Conservation (phyloP, 2,329 filamentous ascomycete species). For the Parastagonospora nodorum region DNA sequence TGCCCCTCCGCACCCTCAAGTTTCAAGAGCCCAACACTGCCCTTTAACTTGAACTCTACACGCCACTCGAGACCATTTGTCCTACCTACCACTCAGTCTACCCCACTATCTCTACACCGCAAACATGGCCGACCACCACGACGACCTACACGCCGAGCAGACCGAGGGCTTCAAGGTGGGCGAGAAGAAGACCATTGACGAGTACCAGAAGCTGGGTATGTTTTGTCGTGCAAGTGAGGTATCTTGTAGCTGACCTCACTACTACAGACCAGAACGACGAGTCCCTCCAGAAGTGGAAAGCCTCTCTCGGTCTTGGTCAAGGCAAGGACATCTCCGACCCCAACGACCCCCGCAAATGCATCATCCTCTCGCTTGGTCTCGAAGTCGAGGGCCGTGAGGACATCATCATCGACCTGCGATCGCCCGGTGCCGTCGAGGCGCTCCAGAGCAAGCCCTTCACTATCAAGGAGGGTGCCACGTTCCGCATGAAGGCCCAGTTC, state of each 20-base stretch:
- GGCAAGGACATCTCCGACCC: constrained; percentile 57
- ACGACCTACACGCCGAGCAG: constrained; percentile 84
- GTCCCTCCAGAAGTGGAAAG: constrained; percentile 96
- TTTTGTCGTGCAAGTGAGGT: constrained; percentile 20
- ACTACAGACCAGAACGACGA: constrained; percentile 74
- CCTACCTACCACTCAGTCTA: constrained; percentile 4
- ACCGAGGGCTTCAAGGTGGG: constrained; percentile 98
- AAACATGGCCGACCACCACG: constrained; percentile 57
- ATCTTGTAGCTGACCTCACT: constrained; percentile 9
- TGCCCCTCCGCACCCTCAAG: constrained; percentile 24
- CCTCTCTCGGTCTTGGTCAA: constrained; percentile 84
- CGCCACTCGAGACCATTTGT: constrained; percentile 12
- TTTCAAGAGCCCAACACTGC: constrained; percentile 18
- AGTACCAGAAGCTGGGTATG: constrained; percentile 93
- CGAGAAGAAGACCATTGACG: constrained; percentile 96
- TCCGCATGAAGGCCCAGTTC: constrained; percentile 94
- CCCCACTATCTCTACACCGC: constrained; percentile 4
- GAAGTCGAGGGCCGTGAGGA: constrained; percentile 80
- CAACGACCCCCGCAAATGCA: constrained; percentile 85
- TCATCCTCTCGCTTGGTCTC: constrained; percentile 89
- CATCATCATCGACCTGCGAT: constrained; percentile 85
- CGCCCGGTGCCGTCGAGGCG: constrained; percentile 71
- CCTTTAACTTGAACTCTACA: constrained; percentile 15
- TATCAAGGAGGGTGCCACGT: constrained; percentile 93
- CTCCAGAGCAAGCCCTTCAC: constrained; percentile 94